Base-by-base conservation (phyloP, 2,329 filamentous ascomycete species). In the Colletotrichum gloeosporioides region DNA sequence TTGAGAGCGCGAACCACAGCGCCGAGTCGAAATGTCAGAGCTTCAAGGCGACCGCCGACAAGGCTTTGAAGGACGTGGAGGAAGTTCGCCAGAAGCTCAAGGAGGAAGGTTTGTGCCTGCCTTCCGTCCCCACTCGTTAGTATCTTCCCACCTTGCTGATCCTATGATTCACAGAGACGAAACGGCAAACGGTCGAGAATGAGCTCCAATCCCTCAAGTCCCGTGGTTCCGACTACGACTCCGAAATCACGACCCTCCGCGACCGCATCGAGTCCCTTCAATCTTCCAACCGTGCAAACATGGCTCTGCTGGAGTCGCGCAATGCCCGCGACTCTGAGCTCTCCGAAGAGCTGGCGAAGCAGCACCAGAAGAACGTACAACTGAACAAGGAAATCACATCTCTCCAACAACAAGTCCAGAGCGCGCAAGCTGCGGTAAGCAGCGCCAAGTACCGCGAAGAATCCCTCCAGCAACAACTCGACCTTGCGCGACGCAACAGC, bases 361-460 rank as follows among this genome's bases (percentile, higher is more conserved):
- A 98, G 81, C 96, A 99, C 82, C 93, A 96, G 81, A 98, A 98
- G 83, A 95, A 95, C 59, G 89, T 98, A 69, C 93, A 95, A 78
- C 90, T 98, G 18, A 93, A 94, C 79, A 95, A 96, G 79, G 95
- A 99, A 81, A 90, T 98, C 65, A 93, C 95, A 1, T 87, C 91
- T 18, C 89, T 98, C 1, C 96, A 99, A 82, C 95, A 98, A 82
- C 92, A 93, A 29, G 92, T 96, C 22, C 96, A 99, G 83, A 90
- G 93, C 59, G 93, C 96, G 29, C 95, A 96, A 83, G 95, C 95
- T 31, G 92, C 94, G 29, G 92, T 94, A 3, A 95, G 93, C 55
- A 95, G 92, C 75, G 93, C 96, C 77, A 98, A 96, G 81, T 98
- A 98, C 88, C 93, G 95, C 78, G 96, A 98, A 83, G 95, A 98